Evolutionary conservation across 2,329 filamentous ascomycete genomes (phyloP).

Genomic region (Colletotrichum plurivorum): DNA sequence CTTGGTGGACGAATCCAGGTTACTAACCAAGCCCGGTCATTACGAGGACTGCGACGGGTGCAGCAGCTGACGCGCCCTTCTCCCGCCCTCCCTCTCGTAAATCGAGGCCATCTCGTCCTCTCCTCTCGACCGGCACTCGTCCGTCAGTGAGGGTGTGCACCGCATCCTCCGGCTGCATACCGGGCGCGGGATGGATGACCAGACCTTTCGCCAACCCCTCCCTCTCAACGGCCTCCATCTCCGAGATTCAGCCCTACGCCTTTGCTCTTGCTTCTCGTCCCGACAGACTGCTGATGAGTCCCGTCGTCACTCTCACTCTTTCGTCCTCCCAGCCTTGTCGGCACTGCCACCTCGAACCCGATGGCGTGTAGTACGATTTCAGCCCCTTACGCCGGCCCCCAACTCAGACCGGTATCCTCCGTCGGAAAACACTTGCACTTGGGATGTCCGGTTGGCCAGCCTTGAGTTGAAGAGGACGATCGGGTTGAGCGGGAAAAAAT

Average conservation of each 20-base stretch:
- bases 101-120: not conserved
- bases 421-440: no score
- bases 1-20: conserved; percentile 9
- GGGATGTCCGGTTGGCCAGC: no score
- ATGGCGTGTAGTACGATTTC: not conserved
- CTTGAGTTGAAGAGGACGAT: not conserved
- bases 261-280: not conserved
- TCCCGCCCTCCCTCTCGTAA: conserved; percentile 3
- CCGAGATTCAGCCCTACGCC: conserved; percentile 32
- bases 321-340: not conserved
- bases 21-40: not conserved
- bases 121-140: not conserved
- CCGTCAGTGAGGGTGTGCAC: conserved; percentile 1
- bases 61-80: conserved; percentile 17
- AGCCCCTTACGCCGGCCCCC: no score
- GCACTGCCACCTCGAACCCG: conserved; percentile 3
- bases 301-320: not conserved
- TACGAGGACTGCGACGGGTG: not conserved
- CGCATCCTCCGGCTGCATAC: conserved; percentile 3
- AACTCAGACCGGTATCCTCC: no score
- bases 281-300: no score
- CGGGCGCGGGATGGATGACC: not conserved
- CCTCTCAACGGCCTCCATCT: conserved; percentile 8
- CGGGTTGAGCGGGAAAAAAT: not conserved
- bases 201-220: not conserved